Conservation (phyloP, 371 early-diverging fungal genomes). For the Mucor velutinosus region DNA sequence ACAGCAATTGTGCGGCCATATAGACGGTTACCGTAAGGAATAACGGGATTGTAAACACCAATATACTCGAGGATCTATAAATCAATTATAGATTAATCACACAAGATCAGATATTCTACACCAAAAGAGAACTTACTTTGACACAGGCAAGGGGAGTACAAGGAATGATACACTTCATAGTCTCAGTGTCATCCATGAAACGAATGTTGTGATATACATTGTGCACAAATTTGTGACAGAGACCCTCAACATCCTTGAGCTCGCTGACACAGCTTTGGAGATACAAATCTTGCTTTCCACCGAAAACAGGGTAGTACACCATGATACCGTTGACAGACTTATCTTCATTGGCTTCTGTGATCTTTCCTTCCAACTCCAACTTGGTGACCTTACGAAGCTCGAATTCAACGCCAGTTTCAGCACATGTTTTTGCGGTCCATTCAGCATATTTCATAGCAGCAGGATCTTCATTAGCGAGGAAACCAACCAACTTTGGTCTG, state of each 20-base stretch:
- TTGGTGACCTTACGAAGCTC: slow-evolving; percentile 84
- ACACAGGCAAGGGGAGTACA: slow-evolving; percentile 95
- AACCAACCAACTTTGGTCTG: slow-evolving; percentile 89
- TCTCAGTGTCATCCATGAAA: slow-evolving; percentile 79
- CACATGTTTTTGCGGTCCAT: slow-evolving; percentile 91
- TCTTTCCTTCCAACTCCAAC: slow-evolving; percentile 82
- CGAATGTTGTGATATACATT: slow-evolving; percentile 96
- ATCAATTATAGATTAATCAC: neutral
- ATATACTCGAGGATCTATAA: slow-evolving; percentile 85
- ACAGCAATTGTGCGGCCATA: slow-evolving; percentile 92
- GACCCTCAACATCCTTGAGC: slow-evolving; percentile 95
- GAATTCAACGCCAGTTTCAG: slow-evolving; percentile 88
- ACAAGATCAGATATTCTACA: neutral
- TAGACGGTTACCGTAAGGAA: slow-evolving; percentile 92
- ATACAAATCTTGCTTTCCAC: slow-evolving; percentile 90
- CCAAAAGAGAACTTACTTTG: slow-evolving; percentile 61
- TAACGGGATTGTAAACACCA: slow-evolving; percentile 89
- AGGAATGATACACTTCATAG: slow-evolving; percentile 92
- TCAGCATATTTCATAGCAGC: slow-evolving; percentile 89
- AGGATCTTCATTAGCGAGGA: slow-evolving; percentile 94
- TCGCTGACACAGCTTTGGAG: slow-evolving; percentile 88
- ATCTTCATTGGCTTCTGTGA: slow-evolving; percentile 90
- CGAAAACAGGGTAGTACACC: slow-evolving; percentile 96
- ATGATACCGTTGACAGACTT: slow-evolving; percentile 85
- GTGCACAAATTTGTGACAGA: slow-evolving; percentile 90